Base-by-base conservation (phyloP, 345 rosid genomes). In the Syzygium oleosum region DNA sequence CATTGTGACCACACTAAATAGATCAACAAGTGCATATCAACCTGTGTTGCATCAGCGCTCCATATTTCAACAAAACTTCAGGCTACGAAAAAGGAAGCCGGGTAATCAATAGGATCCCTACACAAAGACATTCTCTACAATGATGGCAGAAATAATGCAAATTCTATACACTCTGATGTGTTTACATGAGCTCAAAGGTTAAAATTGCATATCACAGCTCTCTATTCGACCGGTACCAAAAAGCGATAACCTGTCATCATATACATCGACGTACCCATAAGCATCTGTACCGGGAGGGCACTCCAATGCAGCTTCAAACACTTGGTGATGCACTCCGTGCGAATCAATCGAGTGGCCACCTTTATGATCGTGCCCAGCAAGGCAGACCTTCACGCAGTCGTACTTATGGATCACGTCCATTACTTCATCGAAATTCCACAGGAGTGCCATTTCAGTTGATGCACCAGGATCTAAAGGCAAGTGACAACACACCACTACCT, bases 391-490 rank as follows among this genome's bases (percentile, higher is more conserved):
- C 87, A 96, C 99, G 56, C 94, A 94, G 31, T 90, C 83, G 86
- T 96, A 94, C 78, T 85, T 91, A 88, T 96, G 96, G 83, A 98
- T 93, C 86, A 95, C 88, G 68, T 87, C 91, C 99, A 98, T 93
- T 83, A 96, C 99, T 89, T 96, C 93, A 52, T 96, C 92, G 53
- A 89, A 96, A 88, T 98, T 96, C 99, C 99, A 98, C 16, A 98
- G 89, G 90, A 98, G 93, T 4, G 99, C 95, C 85, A 88, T 94
- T 61, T 23, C 87, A 46, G 87, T 87, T 56, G 97, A 89, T 43
- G 91, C 94, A 31, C 92, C 94, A 17, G 96, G 96, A 89, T 91
- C 93, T 86, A 98, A 89, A 85, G 99, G 99, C 85, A 98, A 90
- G 91, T 96, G 99, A 68, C 97, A 97, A 80, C 99, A 96, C 11